Evolutionary conservation across 2,329 filamentous ascomycete species (phyloP).

Genomic region (Fusarium fujikuroi): DNA sequence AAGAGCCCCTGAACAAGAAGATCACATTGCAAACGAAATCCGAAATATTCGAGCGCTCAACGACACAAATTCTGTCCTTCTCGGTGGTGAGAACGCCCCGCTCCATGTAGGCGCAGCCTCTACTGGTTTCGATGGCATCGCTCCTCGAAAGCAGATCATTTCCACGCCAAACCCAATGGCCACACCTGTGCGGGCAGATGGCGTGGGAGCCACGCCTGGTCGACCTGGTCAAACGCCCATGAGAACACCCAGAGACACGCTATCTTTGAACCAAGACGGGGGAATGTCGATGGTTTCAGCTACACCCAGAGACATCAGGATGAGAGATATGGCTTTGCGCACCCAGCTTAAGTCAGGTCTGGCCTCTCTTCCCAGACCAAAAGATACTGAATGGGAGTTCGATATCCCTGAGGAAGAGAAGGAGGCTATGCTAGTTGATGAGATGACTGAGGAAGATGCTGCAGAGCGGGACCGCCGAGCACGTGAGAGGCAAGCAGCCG

Average conservation of each 20-base stretch:
- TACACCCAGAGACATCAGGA: slow-evolving; percentile 80
- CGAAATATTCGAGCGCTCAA: slow-evolving; percentile 92
- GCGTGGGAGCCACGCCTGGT: slow-evolving; percentile 74
- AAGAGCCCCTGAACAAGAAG: slow-evolving; percentile 89
- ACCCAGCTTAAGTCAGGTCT: slow-evolving; percentile 77
- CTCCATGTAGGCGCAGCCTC: slow-evolving; percentile 83
- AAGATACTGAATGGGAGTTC: slow-evolving; percentile 93
- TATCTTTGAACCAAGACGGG: slow-evolving; percentile 81
- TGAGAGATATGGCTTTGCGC: slow-evolving; percentile 75
- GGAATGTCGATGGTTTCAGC: slow-evolving; percentile 75
- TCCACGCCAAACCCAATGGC: slow-evolving; percentile 97
- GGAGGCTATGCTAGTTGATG: slow-evolving; percentile 61
- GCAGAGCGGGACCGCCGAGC: slow-evolving; percentile 85
- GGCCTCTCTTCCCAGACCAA: slow-evolving; percentile 88
- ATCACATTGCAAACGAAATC: slow-evolving; percentile 96
- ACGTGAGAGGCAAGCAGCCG: slow-evolving; percentile 75
- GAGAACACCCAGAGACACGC: slow-evolving; percentile 87
- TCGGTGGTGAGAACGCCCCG: slow-evolving; percentile 94
- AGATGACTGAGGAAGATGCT: slow-evolving; percentile 66
- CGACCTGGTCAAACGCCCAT: slow-evolving; percentile 83
- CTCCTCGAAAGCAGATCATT: slow-evolving; percentile 81
- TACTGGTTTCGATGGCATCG: slow-evolving; percentile 87
- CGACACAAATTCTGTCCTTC: slow-evolving; percentile 90
- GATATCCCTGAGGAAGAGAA: slow-evolving; percentile 86
- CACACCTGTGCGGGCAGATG: slow-evolving; percentile 80